Evolutionary conservation across 176 grass and related monocot genomes (phyloP), one percentile per base, ranked within the genome.

Genomic region (Triticum monococcum): DNA sequence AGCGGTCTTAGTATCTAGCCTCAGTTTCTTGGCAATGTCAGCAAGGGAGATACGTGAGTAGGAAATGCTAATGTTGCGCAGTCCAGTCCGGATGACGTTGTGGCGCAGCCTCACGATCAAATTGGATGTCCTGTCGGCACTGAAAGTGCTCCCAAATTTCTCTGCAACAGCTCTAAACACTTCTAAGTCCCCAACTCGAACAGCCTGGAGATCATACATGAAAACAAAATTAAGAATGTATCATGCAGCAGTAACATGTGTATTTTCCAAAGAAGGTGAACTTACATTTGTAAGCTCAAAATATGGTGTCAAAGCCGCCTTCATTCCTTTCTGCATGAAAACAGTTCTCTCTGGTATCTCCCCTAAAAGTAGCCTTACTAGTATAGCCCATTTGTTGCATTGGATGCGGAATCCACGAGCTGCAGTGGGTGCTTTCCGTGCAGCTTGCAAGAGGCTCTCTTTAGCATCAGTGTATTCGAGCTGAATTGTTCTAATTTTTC

Each of bases 311-410:
- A 96, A 89, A 84, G 93, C 93, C 1, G 64, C 88, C 82, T 96
- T 94, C 96, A 94, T 96, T 83, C 93, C 93, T 84, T 95, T 92
- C 79, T 96, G 92, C 91, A 96, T 94, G 81, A 98, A 98, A 89
- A 92, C 82, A 59, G 93, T 95, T 78, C 88, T 93, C 80, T 95
- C 93, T 46, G 88, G 86, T 56, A 98, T 98, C 83, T 95, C 93
- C 20, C 93, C 93, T 14, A 98, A 81, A 14, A 94, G 84, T 52
- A 95, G 63, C 12, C 91, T 83, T 18, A 98, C 91, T 74, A 95
- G 88, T 36, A 98, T 79, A 75, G 89, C 93, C 93, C 96, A 95
- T 79, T 95, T 95, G 86, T 95, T 94, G 86, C 91, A 92, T 25
- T 95, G 88, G 45, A 95, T 90, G n/a, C 84, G 88, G 72, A 95